Base-by-base conservation (phyloP, 495 filamentous ascomycete genomes). In the Tuber magnatum region DNA sequence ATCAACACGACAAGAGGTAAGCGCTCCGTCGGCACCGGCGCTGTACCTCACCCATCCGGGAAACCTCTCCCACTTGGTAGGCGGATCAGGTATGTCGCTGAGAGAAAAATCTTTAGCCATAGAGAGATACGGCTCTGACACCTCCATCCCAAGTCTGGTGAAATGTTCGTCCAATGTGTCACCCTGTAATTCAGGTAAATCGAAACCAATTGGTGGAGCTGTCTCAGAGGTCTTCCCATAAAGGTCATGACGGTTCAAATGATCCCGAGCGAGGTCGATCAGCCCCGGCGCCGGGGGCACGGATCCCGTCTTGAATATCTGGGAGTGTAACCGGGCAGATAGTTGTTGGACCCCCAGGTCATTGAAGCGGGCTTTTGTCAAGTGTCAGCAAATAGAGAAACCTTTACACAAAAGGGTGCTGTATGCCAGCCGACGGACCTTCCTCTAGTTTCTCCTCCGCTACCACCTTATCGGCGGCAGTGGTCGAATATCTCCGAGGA, bases 1-100 rank as follows among this genome's bases (percentile, higher is more conserved):
- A 76, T 91, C 90, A 28, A 97, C 90, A 0, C 0, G 0, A 7
- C 14, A 18, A 65, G 9, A 9, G 16, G 1, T 1, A 1, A 35
- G 9, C 70, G 70, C 44, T 20, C 76, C 77, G 14, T 73, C 73
- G 20, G 93, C 93, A 83, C 97, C 91, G 0, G 80, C 68, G 75
- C 90, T 85, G 82, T 99, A 99, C 84, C 93, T 97, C 1, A 94
- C 97, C 95, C 95, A 99, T 20, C 95, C 96, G 79, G 91, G 93
- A 79, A 86, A 86, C 78, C 84, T 88, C n/a, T 88, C 84, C 94
- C 94, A 98, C 86, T 89, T 89, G 69, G 88, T 87, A 48, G 96
- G 95, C 78, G 88, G 90, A n/a, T 87, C 85, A 3, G 93, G 93
- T 24, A 91, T 86, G 70, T 89, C 88, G 3, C 87, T 83, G 61